phyloP scores from a whole-genome alignment of 1,139 yeast species.

The Kluyveromyces sp. region DNA sequence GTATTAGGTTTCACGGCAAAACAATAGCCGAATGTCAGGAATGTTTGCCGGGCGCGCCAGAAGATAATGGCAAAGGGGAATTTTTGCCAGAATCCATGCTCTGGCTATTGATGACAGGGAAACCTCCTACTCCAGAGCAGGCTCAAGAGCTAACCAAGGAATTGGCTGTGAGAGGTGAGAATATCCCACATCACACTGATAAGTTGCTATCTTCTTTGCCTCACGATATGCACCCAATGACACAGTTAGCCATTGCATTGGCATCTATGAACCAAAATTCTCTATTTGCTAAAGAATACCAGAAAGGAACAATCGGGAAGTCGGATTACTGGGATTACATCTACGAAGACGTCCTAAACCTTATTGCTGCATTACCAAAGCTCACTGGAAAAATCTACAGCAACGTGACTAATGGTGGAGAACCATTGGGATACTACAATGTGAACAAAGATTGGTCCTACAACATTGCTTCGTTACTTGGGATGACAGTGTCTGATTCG shows the following conservation, averaged over 20 bases:
- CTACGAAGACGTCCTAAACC: constrained; percentile 81
- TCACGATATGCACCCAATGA: constrained; percentile 90
- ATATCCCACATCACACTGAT: constrained; percentile 77
- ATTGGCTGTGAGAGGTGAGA: constrained; percentile 72
- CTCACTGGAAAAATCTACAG: constrained; percentile 93
- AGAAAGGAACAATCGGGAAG: constrained; percentile 71
- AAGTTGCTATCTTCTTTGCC: constrained; percentile 80
- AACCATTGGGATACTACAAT: constrained; percentile 58
- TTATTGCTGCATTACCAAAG: constrained; percentile 86
- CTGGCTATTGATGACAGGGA: constrained; percentile 89
- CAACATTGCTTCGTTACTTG: constrained; percentile 75
- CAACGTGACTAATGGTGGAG: constrained; percentile 81
- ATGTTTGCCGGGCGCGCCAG: constrained; percentile 35
- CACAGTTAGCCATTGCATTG: constrained; percentile 89
- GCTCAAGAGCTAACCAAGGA: constrained; percentile 70
- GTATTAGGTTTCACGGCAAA: constrained; percentile 48
- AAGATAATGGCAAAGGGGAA: constrained; percentile 35
- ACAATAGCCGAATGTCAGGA: constrained; percentile 46
- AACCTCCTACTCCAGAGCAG: constrained; percentile 73
- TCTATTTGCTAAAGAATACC: constrained; percentile 84
- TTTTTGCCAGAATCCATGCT: constrained; percentile 84
- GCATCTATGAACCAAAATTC: constrained; percentile 89
- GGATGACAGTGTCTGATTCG: constrained; percentile 37
- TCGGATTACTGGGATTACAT: constrained; percentile 88
- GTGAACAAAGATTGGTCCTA: constrained; percentile 77